Evolutionary conservation across 1,284 basidiomycete genomes (phyloP).

Genomic region (Irpex sp.): DNA sequence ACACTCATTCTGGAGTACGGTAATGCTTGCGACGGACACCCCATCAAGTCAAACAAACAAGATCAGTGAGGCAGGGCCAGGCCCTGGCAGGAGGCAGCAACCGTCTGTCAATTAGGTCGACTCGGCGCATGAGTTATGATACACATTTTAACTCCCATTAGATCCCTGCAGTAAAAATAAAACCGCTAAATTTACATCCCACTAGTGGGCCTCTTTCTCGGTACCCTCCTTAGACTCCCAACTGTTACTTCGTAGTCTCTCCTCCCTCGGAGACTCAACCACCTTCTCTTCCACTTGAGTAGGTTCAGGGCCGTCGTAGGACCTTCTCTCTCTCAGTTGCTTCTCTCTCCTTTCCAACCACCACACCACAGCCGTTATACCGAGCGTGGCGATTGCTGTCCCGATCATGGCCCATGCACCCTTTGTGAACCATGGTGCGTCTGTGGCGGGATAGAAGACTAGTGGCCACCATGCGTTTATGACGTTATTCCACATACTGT

Average conservation of each 20-base stretch:
- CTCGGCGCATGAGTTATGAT: no score
- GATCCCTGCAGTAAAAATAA: not conserved
- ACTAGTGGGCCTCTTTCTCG: not conserved
- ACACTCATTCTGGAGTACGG: no score
- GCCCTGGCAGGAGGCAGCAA: no score
- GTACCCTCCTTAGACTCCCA: not conserved
- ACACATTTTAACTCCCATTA: no score
- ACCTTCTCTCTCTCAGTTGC: constrained; percentile 5
- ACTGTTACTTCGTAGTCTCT: not conserved
- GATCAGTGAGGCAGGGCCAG: no score
- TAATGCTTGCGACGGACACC: no score
- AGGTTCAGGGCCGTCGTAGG: not conserved
- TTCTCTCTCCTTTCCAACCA: constrained; percentile 45
- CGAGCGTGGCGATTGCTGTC: constrained; percentile 48
- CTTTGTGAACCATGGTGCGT: constrained; percentile 56
- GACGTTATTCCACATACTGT: constrained; percentile 67
- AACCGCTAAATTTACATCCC: not conserved
- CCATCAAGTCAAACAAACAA: no score
- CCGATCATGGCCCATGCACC: constrained; percentile 67
- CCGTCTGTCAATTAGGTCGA: no score
- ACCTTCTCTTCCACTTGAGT: not conserved
- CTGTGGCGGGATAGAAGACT: constrained; percentile 62
- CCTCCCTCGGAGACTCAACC: not conserved
- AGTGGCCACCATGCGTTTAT: constrained; percentile 69
- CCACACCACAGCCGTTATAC: constrained; percentile 52